Conservation (phyloP, 176 grass and related monocot species). For the Areca catechu region DNA sequence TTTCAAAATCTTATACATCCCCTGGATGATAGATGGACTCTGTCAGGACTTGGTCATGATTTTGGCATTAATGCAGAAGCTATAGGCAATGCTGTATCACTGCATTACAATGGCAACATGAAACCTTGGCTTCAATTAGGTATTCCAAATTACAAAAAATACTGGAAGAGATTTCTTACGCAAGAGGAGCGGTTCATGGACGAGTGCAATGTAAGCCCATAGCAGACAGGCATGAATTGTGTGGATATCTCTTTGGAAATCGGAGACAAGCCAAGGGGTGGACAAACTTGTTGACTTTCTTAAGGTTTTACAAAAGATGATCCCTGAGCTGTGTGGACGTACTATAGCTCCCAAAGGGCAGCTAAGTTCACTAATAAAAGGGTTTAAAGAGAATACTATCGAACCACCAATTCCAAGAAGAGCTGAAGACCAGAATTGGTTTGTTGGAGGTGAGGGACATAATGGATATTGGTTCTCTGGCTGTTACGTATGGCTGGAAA, state of each 20-base stretch:
- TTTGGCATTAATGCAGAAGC: slow-evolving; percentile 43
- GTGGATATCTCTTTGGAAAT: background rate
- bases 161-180: slow-evolving; percentile 81
- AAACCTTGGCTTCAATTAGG: slow-evolving; percentile 99
- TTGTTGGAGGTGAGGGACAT: too few species aligned
- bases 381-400: too few species aligned
- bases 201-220: slow-evolving; percentile 92
- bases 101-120: slow-evolving; percentile 98
- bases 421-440: too few species aligned
- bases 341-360: too few species aligned
- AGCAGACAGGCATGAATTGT: slow-evolving; percentile 13
- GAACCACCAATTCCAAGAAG: too few species aligned
- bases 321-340: too few species aligned
- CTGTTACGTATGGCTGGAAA: too few species aligned
- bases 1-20: slow-evolving; percentile 75
- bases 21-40: slow-evolving; percentile 50
- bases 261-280: too few species aligned
- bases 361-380: too few species aligned
- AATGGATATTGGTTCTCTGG: too few species aligned
- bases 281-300: too few species aligned
- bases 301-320: too few species aligned
- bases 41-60: slow-evolving; percentile 78
- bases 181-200: slow-evolving; percentile 77
- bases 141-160: slow-evolving; percentile 81
- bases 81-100: slow-evolving; percentile 34